Evolutionary conservation across 2,329 filamentous ascomycete genomes (phyloP).

Genomic region (Elsinoe batatas): DNA sequence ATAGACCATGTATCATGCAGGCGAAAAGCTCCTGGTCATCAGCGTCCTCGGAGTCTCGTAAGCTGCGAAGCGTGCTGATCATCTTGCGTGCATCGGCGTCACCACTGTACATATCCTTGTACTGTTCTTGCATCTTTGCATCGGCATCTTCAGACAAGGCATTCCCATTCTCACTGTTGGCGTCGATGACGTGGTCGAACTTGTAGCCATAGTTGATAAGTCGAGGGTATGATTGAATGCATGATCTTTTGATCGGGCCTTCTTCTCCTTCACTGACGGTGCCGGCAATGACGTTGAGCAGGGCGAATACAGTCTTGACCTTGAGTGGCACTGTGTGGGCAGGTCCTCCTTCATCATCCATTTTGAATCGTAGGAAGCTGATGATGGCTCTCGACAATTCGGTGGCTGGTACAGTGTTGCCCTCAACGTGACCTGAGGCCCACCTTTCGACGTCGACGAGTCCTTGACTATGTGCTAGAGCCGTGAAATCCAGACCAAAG

Average conservation of each 20-base stretch:
- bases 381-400: conserved; percentile 62
- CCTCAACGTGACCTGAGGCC: conserved; percentile 55
- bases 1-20: conserved; percentile 96
- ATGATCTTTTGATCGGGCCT: conserved; percentile 71
- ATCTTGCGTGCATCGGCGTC: conserved; percentile 80
- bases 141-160: conserved; percentile 69
- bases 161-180: conserved; percentile 74
- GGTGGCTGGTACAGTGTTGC: conserved; percentile 34
- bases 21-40: conserved; percentile 90
- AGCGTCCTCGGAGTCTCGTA: conserved; percentile 78
- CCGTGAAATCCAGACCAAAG: conserved; percentile 78
- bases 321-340: conserved; percentile 66
- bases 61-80: conserved; percentile 70
- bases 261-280: conserved; percentile 56
- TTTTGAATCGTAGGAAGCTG: conserved; percentile 77
- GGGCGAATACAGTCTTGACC: conserved; percentile 71
- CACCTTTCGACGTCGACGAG: conserved; percentile 74
- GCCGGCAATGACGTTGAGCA: conserved; percentile 65
- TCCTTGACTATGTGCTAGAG: conserved; percentile 70
- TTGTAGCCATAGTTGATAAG: conserved; percentile 78
- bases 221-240: conserved; percentile 84
- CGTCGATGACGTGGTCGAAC: conserved; percentile 82
- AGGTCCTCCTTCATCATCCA: conserved; percentile 64
- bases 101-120: conserved; percentile 94
- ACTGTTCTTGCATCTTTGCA: conserved; percentile 90